A percentile compares a stretch with the other conserved stretches of the same genome.
Evolutionary conservation across 768 basidiomycete species (phyloP).

Genomic region (Tulasnella sp.): DNA sequence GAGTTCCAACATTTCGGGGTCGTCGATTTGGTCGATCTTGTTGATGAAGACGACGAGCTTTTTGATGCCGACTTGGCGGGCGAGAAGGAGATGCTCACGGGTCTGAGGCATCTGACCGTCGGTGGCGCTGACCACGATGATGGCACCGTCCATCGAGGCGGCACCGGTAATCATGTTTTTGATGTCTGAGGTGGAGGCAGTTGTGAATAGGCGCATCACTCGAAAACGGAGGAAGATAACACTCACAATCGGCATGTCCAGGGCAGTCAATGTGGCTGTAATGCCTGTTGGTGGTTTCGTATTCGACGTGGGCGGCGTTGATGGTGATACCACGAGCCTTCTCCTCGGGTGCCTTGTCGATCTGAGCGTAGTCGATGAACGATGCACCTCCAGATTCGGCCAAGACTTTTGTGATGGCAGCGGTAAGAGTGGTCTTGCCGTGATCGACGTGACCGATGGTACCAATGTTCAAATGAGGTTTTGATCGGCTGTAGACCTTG

Average conservation of each 20-base stretch:
- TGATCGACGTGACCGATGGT: slow-evolving; percentile 97
- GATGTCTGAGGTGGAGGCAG: slow-evolving; percentile 54
- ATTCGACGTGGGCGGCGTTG: slow-evolving; percentile 97
- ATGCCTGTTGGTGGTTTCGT: slow-evolving; percentile 84
- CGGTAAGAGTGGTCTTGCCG: slow-evolving; percentile 96
- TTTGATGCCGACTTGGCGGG: slow-evolving; percentile 97
- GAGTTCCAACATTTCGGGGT: slow-evolving; percentile 97
- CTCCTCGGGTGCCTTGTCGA: slow-evolving; percentile 99
- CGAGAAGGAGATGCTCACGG: slow-evolving; percentile 93
- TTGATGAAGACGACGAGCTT: slow-evolving; percentile 98
- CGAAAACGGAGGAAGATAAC: slow-evolving; percentile 27
- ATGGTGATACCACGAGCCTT: slow-evolving; percentile 99
- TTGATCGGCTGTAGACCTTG: slow-evolving; percentile 67
- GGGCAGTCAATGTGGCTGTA: slow-evolving; percentile 99
- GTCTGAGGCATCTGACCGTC: slow-evolving; percentile 99
- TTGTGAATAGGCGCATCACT: background rate
- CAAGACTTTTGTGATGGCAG: slow-evolving; percentile 92
- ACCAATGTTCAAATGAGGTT: slow-evolving; percentile 94
- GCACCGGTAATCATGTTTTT: slow-evolving; percentile 99
- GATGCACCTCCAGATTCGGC: slow-evolving; percentile 62
- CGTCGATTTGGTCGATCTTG: slow-evolving; percentile 95
- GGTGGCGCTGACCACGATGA: slow-evolving; percentile 95
- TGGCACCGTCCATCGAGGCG: slow-evolving; percentile 95
- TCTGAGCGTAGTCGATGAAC: slow-evolving; percentile 95
- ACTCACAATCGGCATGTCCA: slow-evolving; percentile 87